Evolutionary conservation across 768 basidiomycete genomes (phyloP).

Genomic region (Hydnomerulius pinastri): DNA sequence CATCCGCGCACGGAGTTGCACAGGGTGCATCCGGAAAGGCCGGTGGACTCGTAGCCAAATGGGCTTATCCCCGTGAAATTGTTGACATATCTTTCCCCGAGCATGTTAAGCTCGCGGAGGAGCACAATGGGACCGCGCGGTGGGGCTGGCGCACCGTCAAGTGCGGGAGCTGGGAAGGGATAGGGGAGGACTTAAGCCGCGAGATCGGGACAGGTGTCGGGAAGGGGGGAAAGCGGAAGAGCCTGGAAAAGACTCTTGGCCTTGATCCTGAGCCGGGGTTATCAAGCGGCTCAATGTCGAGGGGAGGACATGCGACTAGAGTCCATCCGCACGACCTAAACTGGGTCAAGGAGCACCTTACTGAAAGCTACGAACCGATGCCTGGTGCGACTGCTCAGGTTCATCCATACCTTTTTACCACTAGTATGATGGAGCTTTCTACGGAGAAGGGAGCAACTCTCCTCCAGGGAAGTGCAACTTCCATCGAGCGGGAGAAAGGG

Average conservation of each 20-base stretch:
- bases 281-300: slow-evolving; percentile 15
- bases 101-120: slow-evolving; percentile 69
- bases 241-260: slow-evolving; percentile 58
- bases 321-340: slow-evolving; percentile 52
- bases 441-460: slow-evolving; percentile 51
- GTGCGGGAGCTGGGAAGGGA: slow-evolving; percentile 76
- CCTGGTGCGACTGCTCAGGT: slow-evolving; percentile 67
- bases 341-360: slow-evolving; percentile 60
- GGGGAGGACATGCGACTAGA: slow-evolving; percentile 30
- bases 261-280: slow-evolving; percentile 29
- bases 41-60: slow-evolving; percentile 80
- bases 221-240: slow-evolving; percentile 40
- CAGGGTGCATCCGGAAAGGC: slow-evolving; percentile 86
- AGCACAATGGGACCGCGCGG: slow-evolving; percentile 65
- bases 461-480: slow-evolving; percentile 47
- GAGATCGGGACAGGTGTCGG: slow-evolving; percentile 26
- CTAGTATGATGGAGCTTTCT: slow-evolving; percentile 68
- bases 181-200: slow-evolving; percentile 39
- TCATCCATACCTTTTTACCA: slow-evolving; percentile 74
- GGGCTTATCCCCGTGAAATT: slow-evolving; percentile 78
- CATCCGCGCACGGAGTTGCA: slow-evolving; percentile 64
- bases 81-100: slow-evolving; percentile 65
- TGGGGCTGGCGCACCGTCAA: slow-evolving; percentile 84
- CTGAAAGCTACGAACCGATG: slow-evolving; percentile 63
- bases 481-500: slow-evolving; percentile 44